Percentiles rank a stretch among this genome's conserved stretches.
phyloP scores from a whole-genome alignment of 768 basidiomycete species.

The Trichaptum fuscoviolaceum region DNA sequence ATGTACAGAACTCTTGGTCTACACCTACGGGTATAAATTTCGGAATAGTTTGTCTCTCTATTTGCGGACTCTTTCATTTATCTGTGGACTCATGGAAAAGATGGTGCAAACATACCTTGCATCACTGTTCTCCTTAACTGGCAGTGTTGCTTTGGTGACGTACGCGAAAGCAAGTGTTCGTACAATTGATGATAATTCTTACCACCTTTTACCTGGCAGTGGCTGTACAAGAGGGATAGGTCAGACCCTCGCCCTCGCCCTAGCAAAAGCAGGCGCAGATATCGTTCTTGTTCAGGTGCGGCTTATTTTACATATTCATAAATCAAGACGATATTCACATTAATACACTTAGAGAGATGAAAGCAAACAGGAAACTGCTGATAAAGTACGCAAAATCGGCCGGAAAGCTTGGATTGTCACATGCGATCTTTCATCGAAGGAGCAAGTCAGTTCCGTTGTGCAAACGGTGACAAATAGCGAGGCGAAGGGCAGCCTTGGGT shows the following conservation, averaged over 20 bases:
- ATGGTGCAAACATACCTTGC: no score
- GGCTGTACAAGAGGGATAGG: slow-evolving; percentile 37
- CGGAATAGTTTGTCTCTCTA: no score
- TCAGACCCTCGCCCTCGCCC: slow-evolving; percentile 43
- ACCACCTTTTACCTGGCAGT: neutral
- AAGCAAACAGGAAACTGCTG: slow-evolving; percentile 14
- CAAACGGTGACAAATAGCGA: slow-evolving; percentile 34
- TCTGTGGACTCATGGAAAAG: no score
- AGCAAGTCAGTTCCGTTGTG: slow-evolving; percentile 18
- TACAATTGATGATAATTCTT: no score
- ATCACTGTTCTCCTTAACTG: no score
- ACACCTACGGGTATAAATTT: no score
- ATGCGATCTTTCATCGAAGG: slow-evolving; percentile 35
- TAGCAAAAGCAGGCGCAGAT: slow-evolving; percentile 44
- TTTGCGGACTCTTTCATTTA: no score
- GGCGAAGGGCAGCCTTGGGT: slow-evolving; percentile 24
- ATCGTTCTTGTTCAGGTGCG: slow-evolving; percentile 41
- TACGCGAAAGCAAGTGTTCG: no score
- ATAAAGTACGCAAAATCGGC: slow-evolving; percentile 13
- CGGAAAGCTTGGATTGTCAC: slow-evolving; percentile 25
- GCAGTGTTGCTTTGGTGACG: no score
- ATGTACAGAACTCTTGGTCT: no score
- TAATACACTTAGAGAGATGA: slow-evolving; percentile 22
- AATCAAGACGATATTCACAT: neutral
- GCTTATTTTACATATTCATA: slow-evolving; percentile 25